Base-by-base conservation (phyloP, 140 eudicot species). In the Senecio squalidus region DNA sequence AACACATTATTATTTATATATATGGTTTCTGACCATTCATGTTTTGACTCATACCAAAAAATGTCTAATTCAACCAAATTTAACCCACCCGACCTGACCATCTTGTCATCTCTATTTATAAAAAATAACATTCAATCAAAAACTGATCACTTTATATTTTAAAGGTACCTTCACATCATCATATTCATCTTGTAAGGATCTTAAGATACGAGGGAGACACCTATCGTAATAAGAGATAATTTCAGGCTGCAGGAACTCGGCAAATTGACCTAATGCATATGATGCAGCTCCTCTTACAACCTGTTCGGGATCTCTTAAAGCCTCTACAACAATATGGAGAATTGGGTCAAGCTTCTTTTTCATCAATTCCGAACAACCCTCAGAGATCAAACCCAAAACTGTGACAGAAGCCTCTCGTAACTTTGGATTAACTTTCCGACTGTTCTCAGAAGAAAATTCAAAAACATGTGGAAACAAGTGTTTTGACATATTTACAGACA, bases 211-310 rank as follows among this genome's bases (percentile, higher is more conserved):
- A 50, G 98, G 96, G 45, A 91, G 85, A 74, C 83, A 84, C 64
- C 73, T 81, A 73, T 77, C 86, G 39, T 91, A 82, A 58, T 81
- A 92, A 71, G 84, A 78, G 61, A 84, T 65, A 58, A 91, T 86
- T 66, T 91, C 96, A 17, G 98, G 98, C 74, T 81, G 98, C 76
- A 91, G 77, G 76, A 86, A 74, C 80, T 91, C 84, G 18, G 91
- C 88, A 73, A 86, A 91, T 36, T 91, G 98, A 55, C 95, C 96
- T 55, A 91, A 74, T 14, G 96, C 94, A 62, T 74, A 91, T 20
- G 98, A 81, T 30, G 95, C 91, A 64, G 98, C 90, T 18, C 98
- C 98, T 69, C 96, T 76, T 38, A 91, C 96, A 83, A 86, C 61
- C 78, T 73, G 84, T 71, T 91, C 95, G 36, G 94, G 85, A 75